phyloP scores from a whole-genome alignment of 1,284 basidiomycete genomes.

The Heliocybe sulcata region DNA sequence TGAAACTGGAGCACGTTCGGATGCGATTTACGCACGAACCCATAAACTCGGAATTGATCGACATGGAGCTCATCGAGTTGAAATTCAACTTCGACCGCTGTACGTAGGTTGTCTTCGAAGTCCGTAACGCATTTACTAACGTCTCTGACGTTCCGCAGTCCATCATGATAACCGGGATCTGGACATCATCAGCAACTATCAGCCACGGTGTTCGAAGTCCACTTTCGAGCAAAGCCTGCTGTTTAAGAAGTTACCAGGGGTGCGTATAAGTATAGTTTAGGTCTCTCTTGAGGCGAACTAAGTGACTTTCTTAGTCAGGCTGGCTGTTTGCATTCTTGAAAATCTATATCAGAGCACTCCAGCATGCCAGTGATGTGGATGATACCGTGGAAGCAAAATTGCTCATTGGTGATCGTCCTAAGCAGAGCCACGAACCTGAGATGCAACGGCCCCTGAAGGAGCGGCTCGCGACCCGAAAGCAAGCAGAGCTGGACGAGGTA shows the following conservation, averaged over 20 bases:
- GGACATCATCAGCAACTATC: slow-evolving; percentile 70
- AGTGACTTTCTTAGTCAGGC: slow-evolving; percentile 33
- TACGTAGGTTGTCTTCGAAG: slow-evolving; percentile 26
- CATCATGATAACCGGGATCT: slow-evolving; percentile 83
- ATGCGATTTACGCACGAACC: slow-evolving; percentile 75
- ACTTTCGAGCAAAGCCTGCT: slow-evolving; percentile 63
- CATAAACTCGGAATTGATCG: slow-evolving; percentile 58
- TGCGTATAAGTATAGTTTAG: slow-evolving; percentile 24
- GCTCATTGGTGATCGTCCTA: slow-evolving; percentile 71
- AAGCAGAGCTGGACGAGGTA: slow-evolving; percentile 54
- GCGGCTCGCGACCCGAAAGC: slow-evolving; percentile 40
- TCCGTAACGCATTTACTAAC: not conserved
- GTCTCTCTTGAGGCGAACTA: not conserved
- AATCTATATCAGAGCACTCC: slow-evolving; percentile 68
- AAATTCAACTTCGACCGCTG: slow-evolving; percentile 78
- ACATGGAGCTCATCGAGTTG: slow-evolving; percentile 76
- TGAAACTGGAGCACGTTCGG: slow-evolving; percentile 74
- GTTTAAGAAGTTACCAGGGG: slow-evolving; percentile 55
- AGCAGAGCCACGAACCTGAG: slow-evolving; percentile 45
- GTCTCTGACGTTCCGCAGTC: slow-evolving; percentile 27
- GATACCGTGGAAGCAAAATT: slow-evolving; percentile 72
- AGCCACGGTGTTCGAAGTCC: slow-evolving; percentile 42
- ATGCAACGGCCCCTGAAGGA: slow-evolving; percentile 45
- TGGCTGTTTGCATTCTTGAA: slow-evolving; percentile 70
- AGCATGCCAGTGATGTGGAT: slow-evolving; percentile 70